phyloP scores from a whole-genome alignment of 306 rosid genomes.

The Morella rubra region DNA sequence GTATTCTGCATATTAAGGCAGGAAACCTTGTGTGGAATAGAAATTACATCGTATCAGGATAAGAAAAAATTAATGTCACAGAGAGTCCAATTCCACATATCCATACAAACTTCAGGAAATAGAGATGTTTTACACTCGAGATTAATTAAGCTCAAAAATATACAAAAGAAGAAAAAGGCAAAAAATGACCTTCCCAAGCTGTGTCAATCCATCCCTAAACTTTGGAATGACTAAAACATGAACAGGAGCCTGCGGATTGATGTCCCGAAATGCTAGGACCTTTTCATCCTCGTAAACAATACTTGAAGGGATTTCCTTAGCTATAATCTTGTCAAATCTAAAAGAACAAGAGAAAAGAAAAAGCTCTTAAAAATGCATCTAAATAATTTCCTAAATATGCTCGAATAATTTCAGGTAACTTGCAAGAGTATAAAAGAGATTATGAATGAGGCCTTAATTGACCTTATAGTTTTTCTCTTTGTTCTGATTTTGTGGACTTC shows the following conservation, averaged over 20 bases:
- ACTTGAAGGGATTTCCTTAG: slow-evolving; percentile 86
- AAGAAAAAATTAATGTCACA: background rate
- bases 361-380: slow-evolving; percentile 1
- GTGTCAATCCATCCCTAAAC: slow-evolving; percentile 77
- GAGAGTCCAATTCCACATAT: background rate
- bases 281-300: slow-evolving; percentile 73
- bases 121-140: background rate
- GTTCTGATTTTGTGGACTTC: background rate
- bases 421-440: background rate
- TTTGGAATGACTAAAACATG: slow-evolving; percentile 87
- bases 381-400: background rate
- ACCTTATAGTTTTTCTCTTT: background rate
- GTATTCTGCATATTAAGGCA: background rate
- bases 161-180: slow-evolving; percentile 16
- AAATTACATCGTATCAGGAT: background rate
- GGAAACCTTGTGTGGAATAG: background rate
- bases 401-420: background rate
- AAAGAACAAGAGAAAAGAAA: background rate
- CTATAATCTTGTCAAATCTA: slow-evolving; percentile 93
- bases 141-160: background rate
- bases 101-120: background rate
- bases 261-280: slow-evolving; percentile 81
- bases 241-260: slow-evolving; percentile 86
- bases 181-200: slow-evolving; percentile 63
- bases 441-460: background rate